Conservation (phyloP, 163 green algal genomes). For the Scenedesmus sp. region DNA sequence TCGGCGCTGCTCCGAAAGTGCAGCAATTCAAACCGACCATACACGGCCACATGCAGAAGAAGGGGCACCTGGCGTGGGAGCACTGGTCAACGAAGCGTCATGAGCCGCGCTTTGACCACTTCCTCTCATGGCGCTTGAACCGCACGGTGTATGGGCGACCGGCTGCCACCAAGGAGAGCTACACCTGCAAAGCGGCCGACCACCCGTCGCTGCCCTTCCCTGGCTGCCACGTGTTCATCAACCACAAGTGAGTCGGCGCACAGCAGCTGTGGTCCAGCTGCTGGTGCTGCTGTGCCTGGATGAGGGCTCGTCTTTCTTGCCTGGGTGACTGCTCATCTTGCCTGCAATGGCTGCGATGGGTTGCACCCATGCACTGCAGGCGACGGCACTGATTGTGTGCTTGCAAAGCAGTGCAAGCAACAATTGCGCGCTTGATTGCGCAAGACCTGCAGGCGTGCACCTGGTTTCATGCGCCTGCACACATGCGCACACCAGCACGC, state of each 20-base stretch:
- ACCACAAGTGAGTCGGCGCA: slow-evolving; percentile 41
- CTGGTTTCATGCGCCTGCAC: too few relatives aligned
- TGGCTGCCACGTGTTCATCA: slow-evolving; percentile 55
- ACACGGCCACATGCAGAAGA: slow-evolving; percentile 24
- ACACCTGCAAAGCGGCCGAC: slow-evolving; percentile 44
- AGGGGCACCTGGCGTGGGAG: slow-evolving; percentile 31
- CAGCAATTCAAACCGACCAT: neutral
- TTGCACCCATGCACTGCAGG: too few relatives aligned
- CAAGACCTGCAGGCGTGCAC: too few relatives aligned
- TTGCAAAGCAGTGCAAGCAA: too few relatives aligned
- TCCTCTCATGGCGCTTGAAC: slow-evolving; percentile 47
- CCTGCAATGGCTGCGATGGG: too few relatives aligned
- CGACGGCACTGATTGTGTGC: too few relatives aligned
- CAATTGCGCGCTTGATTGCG: too few relatives aligned
- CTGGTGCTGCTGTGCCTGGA: too few relatives aligned
- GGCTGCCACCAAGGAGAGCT: neutral
- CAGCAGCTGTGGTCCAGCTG: neutral
- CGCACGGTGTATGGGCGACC: neutral
- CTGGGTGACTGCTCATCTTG: too few relatives aligned
- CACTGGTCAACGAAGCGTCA: slow-evolving; percentile 17
- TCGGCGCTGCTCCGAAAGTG: neutral
- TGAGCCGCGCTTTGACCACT: slow-evolving; percentile 28
- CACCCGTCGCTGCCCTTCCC: slow-evolving; percentile 46
- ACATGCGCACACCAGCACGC: too few relatives aligned
- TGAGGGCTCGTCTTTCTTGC: too few relatives aligned